Conservation (phyloP, 768 basidiomycete species). For the Hortiboletus flavorubellus region DNA sequence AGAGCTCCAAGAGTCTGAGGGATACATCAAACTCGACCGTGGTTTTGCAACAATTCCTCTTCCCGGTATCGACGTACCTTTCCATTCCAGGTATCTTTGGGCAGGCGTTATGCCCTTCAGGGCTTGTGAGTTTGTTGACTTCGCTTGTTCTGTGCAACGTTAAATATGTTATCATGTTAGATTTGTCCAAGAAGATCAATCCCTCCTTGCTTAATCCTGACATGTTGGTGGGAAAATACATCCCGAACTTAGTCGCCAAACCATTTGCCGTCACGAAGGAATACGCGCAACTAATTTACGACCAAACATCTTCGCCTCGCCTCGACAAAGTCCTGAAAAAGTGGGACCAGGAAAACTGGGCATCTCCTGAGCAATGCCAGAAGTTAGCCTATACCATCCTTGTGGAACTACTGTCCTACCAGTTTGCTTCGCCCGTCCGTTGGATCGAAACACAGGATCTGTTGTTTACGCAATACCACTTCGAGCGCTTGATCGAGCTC, state of each 20-base stretch:
- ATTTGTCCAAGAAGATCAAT: constrained; percentile 98
- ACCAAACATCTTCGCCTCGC: constrained; percentile 93
- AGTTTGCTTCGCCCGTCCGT: constrained; percentile 96
- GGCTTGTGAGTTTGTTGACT: constrained; percentile 62
- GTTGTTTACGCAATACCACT: constrained; percentile 79
- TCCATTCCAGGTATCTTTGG: constrained; percentile 99
- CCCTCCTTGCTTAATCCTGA: constrained; percentile 88
- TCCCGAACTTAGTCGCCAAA: constrained; percentile 92
- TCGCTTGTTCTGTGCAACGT: not conserved
- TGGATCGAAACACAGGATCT: constrained; percentile 99
- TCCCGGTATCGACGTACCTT: constrained; percentile 97
- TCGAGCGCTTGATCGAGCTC: constrained; percentile 93
- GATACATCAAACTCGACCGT: constrained; percentile 91
- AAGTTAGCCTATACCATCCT: constrained; percentile 94
- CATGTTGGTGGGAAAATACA: constrained; percentile 91
- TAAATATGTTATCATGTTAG: constrained; percentile 35
- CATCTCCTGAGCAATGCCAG: constrained; percentile 74
- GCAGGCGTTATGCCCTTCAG: constrained; percentile 97
- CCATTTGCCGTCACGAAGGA: constrained; percentile 81
- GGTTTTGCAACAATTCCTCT: constrained; percentile 95
- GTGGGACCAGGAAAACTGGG: constrained; percentile 95
- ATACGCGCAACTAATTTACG: constrained; percentile 94
- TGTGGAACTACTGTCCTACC: constrained; percentile 95
- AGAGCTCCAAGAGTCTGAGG: constrained; percentile 76
- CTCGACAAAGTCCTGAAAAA: constrained; percentile 92